Conservation (phyloP, 768 basidiomycete genomes). For the Lentinula sp. region DNA sequence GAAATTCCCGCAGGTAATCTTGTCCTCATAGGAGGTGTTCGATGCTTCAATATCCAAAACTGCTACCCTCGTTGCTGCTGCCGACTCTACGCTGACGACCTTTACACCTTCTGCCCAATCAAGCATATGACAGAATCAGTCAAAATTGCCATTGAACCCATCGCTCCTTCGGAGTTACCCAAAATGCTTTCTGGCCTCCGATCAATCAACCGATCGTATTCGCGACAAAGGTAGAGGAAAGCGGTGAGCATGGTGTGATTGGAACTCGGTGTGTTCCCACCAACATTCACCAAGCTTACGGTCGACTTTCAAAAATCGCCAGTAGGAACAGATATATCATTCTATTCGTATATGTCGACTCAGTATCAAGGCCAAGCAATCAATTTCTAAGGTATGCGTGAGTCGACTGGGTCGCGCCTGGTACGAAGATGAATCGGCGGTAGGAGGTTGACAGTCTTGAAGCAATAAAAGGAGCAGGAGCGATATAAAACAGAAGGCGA, state of each 20-base stretch:
- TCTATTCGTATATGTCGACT: too few relatives aligned
- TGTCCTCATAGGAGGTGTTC: conserved; percentile 86
- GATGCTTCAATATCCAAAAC: conserved; percentile 95
- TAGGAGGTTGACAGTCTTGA: too few relatives aligned
- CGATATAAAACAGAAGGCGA: too few relatives aligned
- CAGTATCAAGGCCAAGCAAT: too few relatives aligned
- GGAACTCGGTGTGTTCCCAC: too few relatives aligned
- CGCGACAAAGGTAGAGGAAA: conserved; percentile 97
- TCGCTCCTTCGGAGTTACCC: conserved; percentile 93
- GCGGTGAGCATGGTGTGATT: conserved; percentile 93
- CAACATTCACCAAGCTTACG: too few relatives aligned
- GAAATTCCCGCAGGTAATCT: conserved; percentile 90
- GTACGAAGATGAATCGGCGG: too few relatives aligned
- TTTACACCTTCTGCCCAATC: conserved; percentile 93
- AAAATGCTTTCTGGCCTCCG: conserved; percentile 98
- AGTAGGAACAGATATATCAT: too few relatives aligned
- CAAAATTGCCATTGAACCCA: conserved; percentile 97
- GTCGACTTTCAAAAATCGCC: too few relatives aligned
- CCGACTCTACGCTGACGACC: conserved; percentile 63
- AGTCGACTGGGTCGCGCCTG: too few relatives aligned
- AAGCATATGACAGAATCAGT: conserved; percentile 97
- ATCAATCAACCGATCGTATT: conserved; percentile 97
- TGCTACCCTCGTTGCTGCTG: conserved; percentile 77
- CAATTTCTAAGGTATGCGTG: too few relatives aligned
- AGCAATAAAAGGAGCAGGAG: too few relatives aligned